Evolutionary conservation across 2,329 filamentous ascomycete genomes (phyloP).

Genomic region (Dactylellina parvicollis): DNA sequence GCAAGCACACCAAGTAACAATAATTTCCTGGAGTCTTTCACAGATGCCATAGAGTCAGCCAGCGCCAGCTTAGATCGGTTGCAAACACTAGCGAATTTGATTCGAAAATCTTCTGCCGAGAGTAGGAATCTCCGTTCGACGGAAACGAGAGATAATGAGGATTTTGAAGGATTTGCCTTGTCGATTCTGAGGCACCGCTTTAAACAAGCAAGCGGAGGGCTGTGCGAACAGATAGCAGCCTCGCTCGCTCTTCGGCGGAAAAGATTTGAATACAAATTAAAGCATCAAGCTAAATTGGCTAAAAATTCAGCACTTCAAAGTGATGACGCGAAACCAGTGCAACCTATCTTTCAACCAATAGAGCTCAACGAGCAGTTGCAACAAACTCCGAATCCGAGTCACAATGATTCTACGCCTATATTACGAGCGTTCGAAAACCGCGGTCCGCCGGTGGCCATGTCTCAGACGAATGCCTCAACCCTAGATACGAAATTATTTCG

Average conservation of each 20-base stretch:
- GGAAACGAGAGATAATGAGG: neutral
- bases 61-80: conserved; percentile 20
- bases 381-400: too few species aligned
- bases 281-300: conserved; percentile 12
- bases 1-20: neutral
- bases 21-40: neutral
- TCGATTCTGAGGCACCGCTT: conserved; percentile 10
- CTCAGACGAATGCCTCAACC: conserved; percentile 22
- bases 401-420: too few species aligned
- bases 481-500: conserved; percentile 2
- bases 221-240: conserved; percentile 20
- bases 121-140: conserved; percentile 14
- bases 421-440: neutral
- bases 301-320: neutral
- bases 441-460: neutral
- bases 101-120: conserved; percentile 9
- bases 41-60: conserved; percentile 1
- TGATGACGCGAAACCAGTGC: neutral
- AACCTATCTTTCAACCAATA: neutral
- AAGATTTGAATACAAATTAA: conserved; percentile 13
- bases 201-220: conserved; percentile 2
- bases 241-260: conserved; percentile 11
- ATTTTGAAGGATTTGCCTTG: conserved; percentile 19
- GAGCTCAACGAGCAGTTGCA: neutral
- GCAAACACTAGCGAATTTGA: conserved; percentile 14